Evolutionary conservation across 208 protist genomes (phyloP), one percentile per base, ranked within the genome.

Genomic region (Leishmania gerbilli): DNA sequence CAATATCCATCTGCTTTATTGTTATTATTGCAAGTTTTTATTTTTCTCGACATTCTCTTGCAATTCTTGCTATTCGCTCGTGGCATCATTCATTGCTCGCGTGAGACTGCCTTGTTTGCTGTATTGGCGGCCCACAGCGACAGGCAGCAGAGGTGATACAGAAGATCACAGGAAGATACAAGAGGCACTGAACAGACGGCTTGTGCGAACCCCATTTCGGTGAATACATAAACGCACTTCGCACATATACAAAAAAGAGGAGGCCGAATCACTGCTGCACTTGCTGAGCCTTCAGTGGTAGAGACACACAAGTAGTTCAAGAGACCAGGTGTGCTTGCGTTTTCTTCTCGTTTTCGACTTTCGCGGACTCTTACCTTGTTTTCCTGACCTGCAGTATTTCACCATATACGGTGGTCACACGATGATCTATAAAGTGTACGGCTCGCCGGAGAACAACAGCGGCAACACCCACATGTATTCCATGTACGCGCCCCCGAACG

Each of bases 381-480:
- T 45, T 42, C 5, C 72, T 24, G 55, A 13, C 34, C 74, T 58
- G 53, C 17, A 40, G 11, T 19, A 40, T 27, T 56, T 65, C 67
- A 51, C 42, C 45, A 81, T 88, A 76, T 83, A 82, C 60, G 11
- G 45, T n/a, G 45, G 69, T 15, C 65, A 74, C 11, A 79, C 75
- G 34, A 72, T 78, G 74, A 83, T 83, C 42, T 80, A 83, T 68
- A 88, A 83, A 76, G 55, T 71, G 5, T 85, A 79, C 64, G 42
- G 60, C 15, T 24, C 58, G 27, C 72, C 58, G 15, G 31, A 11
- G 13, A 81, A 82, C 64, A 68, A n/a, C 24, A 31, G 58, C 9
- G 15, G 49, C 42, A 37, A 71, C 76, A 31, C 21, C 21, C 64
- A 56, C 17, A 51, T 71, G 60, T 79, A 62, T 34, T 53, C 60